These are phyloP conservation scores for Drechslerella stenobrocha DNA, from an alignment of 2,329 filamentous ascomycete genomes.

Conservation along the genomic window DNA sequence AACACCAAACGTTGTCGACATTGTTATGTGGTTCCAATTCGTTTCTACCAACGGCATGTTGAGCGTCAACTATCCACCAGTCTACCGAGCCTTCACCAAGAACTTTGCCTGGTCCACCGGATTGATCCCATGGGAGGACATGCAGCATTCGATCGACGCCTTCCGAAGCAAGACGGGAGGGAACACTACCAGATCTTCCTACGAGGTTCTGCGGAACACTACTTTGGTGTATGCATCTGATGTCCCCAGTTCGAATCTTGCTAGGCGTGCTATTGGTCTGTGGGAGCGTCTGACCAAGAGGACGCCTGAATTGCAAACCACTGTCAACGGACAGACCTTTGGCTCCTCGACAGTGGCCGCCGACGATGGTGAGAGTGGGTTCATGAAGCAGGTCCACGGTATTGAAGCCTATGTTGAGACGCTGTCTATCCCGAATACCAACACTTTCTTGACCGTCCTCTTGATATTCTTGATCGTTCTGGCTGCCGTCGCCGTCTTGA, in stretches of 20 bases:
- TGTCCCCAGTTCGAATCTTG: conserved; percentile 56
- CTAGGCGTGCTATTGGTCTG: conserved; percentile 63
- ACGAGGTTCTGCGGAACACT: conserved; percentile 72
- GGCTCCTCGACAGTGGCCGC: conserved; percentile 52
- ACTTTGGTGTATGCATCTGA: conserved; percentile 69
- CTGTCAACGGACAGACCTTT: conserved; percentile 57
- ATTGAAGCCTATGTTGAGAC: conserved; percentile 83
- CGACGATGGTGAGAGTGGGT: conserved; percentile 52
- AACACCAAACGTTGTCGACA: conserved; percentile 82
- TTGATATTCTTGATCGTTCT: conserved; percentile 86
- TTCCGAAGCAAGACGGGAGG: conserved; percentile 82
- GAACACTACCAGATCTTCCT: conserved; percentile 78
- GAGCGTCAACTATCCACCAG: conserved; percentile 79
- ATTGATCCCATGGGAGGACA: conserved; percentile 75
- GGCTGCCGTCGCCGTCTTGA: conserved; percentile 78
- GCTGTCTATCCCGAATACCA: conserved; percentile 79
- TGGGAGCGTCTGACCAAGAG: conserved; percentile 59
- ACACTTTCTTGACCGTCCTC: conserved; percentile 95
- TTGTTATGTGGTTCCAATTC: conserved; percentile 86
- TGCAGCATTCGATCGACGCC: conserved; percentile 80
- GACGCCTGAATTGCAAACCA: conserved; percentile 51
- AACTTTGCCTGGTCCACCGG: conserved; percentile 94
- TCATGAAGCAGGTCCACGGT: conserved; percentile 65
- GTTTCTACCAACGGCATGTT: conserved; percentile 97
- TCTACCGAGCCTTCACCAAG: conserved; percentile 86